These are phyloP conservation scores for Hydnomerulius pinastri DNA, from an alignment of 768 basidiomycete species.

Conservation along the genomic window DNA sequence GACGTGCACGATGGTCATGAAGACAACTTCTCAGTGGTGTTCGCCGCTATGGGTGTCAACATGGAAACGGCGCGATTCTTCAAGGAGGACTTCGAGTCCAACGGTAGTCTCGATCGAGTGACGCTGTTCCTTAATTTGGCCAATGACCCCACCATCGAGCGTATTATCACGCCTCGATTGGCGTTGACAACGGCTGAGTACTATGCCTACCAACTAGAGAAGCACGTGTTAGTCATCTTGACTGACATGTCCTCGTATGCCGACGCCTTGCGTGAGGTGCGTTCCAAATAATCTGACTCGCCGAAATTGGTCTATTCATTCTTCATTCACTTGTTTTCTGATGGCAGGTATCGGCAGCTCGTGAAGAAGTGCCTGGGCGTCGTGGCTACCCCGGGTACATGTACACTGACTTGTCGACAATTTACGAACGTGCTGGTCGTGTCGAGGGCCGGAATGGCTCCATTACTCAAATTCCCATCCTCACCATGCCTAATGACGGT, in stretches of 20 bases:
- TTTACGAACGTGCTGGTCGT: constrained; percentile 99
- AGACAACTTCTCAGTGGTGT: constrained; percentile 99
- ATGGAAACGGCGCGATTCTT: constrained; percentile 99
- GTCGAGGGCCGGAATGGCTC: constrained; percentile 97
- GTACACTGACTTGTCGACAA: constrained; percentile 99
- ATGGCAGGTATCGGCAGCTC: constrained; percentile 83
- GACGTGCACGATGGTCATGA: constrained; percentile 98
- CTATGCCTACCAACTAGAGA: constrained; percentile 99
- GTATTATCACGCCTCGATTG: constrained; percentile 98
- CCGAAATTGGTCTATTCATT: neutral
- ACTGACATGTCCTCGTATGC: constrained; percentile 99
- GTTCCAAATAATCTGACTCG: constrained; percentile 31
- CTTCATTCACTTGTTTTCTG: constrained; percentile 9
- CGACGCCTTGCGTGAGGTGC: constrained; percentile 90
- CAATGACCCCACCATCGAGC: constrained; percentile 99
- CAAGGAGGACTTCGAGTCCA: constrained; percentile 99
- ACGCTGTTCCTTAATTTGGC: constrained; percentile 98
- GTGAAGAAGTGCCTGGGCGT: constrained; percentile 98
- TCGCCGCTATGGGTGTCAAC: constrained; percentile 99
- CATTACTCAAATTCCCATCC: constrained; percentile 99
- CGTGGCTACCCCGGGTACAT: constrained; percentile 98
- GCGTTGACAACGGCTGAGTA: constrained; percentile 99
- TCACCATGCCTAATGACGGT: constrained; percentile 99
- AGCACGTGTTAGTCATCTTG: constrained; percentile 98
- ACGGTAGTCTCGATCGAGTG: constrained; percentile 95